Percentiles rank a stretch among this genome's conserved stretches.
These are phyloP conservation scores for Daldinia caldariorum DNA, from an alignment of 495 filamentous ascomycete species.

Conservation along the genomic window DNA sequence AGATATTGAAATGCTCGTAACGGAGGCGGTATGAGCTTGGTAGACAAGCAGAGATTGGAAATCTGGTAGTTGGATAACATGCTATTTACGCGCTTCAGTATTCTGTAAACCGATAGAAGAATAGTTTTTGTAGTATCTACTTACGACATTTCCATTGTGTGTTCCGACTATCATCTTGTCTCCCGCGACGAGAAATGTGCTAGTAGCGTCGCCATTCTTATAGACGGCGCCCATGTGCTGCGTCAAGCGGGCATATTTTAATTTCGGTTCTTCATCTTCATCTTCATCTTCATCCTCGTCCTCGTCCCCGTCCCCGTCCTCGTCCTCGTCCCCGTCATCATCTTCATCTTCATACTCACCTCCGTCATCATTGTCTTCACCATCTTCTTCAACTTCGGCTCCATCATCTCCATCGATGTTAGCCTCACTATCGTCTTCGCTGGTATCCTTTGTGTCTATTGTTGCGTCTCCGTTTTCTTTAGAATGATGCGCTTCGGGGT, in stretches of 20 bases:
- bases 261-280: conserved; percentile 92
- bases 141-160: conserved; percentile 95
- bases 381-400: conserved; percentile 23
- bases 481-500: not conserved
- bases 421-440: conserved; percentile 25
- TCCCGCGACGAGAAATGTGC: conserved; percentile 84
- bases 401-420: conserved; percentile 47
- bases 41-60: conserved; percentile 84
- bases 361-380: conserved; percentile 48
- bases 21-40: conserved; percentile 88
- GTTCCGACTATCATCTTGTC: conserved; percentile 98
- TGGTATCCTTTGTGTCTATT: conserved; percentile 18
- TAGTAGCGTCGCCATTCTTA: conserved; percentile 93
- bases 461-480: not conserved
- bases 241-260: conserved; percentile 91
- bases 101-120: not conserved
- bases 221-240: conserved; percentile 82
- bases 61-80: conserved; percentile 83
- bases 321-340: conserved; percentile 54
- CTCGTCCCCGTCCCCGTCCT: conserved; percentile 54
- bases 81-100: conserved; percentile 58
- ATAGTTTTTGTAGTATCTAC: conserved; percentile 47
- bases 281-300: conserved; percentile 84
- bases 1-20: conserved; percentile 89
- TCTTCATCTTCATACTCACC: conserved; percentile 54